Conservation (phyloP, 257 asterid genomes). For the Henckelia pumila region DNA sequence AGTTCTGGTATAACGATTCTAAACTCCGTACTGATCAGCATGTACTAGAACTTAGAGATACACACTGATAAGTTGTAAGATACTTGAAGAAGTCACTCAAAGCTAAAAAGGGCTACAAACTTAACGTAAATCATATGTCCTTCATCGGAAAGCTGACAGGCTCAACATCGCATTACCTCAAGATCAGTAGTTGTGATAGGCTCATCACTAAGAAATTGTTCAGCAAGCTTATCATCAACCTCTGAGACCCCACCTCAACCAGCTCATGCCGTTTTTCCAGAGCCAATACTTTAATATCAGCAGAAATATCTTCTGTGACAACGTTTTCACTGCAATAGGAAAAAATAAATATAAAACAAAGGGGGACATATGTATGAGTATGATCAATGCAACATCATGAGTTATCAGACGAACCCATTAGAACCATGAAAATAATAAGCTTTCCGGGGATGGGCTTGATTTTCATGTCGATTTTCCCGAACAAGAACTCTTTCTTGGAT, state of each 20-base stretch:
- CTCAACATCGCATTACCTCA: conserved; percentile 50
- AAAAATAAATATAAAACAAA: conserved; percentile 11
- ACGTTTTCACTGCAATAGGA: conserved; percentile 60
- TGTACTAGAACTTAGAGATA: conserved; percentile 8
- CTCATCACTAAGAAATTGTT: conserved; percentile 81
- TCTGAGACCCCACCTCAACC: conserved; percentile 85
- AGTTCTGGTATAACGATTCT: not conserved
- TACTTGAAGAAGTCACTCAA: conserved; percentile 9
- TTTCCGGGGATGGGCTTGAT: conserved; percentile 20
- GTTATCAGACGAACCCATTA: conserved; percentile 70
- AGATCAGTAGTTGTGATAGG: conserved; percentile 79
- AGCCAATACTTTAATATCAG: conserved; percentile 58
- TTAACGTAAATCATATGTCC: not conserved
- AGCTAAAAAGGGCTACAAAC: not conserved
- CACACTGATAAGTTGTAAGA: conserved; percentile 13
- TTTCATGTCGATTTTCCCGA: conserved; percentile 15
- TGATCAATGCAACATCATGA: conserved; percentile 22
- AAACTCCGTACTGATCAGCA: not conserved
- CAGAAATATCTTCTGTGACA: conserved; percentile 76
- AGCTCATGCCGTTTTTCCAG: conserved; percentile 87
- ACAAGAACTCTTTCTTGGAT: conserved; percentile 17
- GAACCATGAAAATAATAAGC: conserved; percentile 83
- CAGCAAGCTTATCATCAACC: conserved; percentile 96
- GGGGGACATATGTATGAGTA: conserved; percentile 15
- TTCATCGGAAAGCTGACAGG: conserved; percentile 7